Conservation (phyloP, 2,329 filamentous ascomycete genomes). For the Ceratocystis destructans region DNA sequence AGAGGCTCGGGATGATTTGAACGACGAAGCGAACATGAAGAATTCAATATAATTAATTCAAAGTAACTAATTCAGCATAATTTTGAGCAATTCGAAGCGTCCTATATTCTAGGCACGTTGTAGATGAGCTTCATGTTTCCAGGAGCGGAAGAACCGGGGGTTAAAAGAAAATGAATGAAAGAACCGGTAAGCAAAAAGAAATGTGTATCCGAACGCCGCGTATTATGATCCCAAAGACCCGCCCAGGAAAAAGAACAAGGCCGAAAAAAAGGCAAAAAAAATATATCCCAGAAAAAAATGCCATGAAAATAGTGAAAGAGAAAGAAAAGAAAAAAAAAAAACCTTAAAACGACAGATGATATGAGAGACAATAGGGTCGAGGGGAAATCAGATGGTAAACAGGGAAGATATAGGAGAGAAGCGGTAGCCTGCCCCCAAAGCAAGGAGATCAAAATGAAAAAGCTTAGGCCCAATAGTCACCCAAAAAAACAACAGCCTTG, state of each 20-base stretch:
- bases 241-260: neutral
- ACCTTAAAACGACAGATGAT: neutral
- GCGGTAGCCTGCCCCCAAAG: neutral
- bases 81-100: neutral
- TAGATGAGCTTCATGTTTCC: neutral
- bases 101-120: neutral
- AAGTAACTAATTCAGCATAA: neutral
- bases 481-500: neutral
- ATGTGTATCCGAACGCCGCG: slow-evolving; percentile 9
- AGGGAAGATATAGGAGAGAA: neutral
- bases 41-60: neutral
- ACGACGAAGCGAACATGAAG: neutral
- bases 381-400: neutral
- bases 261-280: neutral
- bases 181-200: neutral
- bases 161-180: neutral
- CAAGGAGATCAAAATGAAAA: too few species aligned
- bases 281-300: slow-evolving; percentile 9
- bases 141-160: neutral
- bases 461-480: neutral
- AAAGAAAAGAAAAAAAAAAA: neutral
- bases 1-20: too few species aligned
- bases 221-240: neutral
- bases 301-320: neutral
- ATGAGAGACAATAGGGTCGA: neutral